Percentiles rank a stretch among this genome's conserved stretches.
These are phyloP conservation scores for Chaetomium fimeti DNA, from an alignment of 495 filamentous ascomycete genomes.

Conservation along the genomic window DNA sequence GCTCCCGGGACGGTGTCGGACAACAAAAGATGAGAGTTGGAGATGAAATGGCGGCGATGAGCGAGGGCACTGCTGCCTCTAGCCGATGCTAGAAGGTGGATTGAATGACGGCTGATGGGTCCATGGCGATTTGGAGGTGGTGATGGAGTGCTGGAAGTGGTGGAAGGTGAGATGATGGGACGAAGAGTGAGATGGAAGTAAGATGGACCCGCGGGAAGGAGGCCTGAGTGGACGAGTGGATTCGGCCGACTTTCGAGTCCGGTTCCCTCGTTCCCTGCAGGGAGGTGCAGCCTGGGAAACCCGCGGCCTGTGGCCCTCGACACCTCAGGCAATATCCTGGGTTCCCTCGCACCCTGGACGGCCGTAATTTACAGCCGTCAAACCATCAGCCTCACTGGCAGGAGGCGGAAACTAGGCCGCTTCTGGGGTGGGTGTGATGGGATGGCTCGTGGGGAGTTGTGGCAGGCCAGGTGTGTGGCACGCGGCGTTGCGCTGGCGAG, in stretches of 20 bases:
- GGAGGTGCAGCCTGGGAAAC: background rate
- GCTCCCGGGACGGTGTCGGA: too few relatives aligned
- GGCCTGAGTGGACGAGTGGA: background rate
- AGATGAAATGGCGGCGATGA: background rate
- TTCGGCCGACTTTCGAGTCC: background rate
- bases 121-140: background rate
- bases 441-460: background rate
- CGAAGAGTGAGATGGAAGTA: background rate
- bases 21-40: background rate
- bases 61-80: constrained; percentile 12
- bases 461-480: background rate
- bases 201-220: background rate
- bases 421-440: constrained; percentile 2
- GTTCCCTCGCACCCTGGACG: background rate
- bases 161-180: constrained; percentile 6
- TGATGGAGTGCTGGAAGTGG: background rate
- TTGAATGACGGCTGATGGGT: background rate
- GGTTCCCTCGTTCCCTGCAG: background rate
- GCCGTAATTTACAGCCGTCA: background rate
- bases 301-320: background rate
- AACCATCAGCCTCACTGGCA: background rate
- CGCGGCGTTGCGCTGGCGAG: background rate
- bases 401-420: background rate
- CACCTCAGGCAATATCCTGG: background rate
- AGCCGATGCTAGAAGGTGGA: constrained; percentile 4